Percentiles rank a stretch among this genome's conserved stretches.
phyloP scores from a whole-genome alignment of 2,329 filamentous ascomycete genomes.

The Chalaropsis thielavioides region DNA sequence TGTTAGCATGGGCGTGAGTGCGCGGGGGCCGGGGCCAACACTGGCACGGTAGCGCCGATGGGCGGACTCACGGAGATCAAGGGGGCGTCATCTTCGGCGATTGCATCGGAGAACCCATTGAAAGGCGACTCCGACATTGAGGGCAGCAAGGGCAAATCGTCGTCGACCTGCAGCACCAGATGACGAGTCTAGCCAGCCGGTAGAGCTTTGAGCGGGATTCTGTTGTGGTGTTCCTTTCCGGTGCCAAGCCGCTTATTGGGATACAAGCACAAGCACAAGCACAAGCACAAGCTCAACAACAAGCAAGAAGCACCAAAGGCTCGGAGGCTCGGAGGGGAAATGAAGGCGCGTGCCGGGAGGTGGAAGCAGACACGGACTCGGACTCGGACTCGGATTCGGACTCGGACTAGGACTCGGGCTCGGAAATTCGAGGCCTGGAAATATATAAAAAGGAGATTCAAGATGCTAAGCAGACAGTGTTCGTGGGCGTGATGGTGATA shows the following conservation, averaged over 20 bases:
- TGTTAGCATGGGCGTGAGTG: conserved; percentile 1
- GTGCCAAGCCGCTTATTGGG: too few species aligned
- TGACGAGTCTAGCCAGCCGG: background rate
- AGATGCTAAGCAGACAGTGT: too few species aligned
- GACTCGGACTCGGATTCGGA: too few species aligned
- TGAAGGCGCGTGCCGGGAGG: background rate
- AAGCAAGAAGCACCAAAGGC: background rate
- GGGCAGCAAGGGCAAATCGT: conserved; percentile 7
- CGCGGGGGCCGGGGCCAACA: background rate
- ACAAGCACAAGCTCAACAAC: background rate
- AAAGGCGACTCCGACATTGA: conserved; percentile 18
- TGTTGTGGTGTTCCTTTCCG: background rate
- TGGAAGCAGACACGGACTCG: background rate
- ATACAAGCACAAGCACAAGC: background rate
- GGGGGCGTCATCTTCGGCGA: conserved; percentile 18
- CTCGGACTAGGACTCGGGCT: too few species aligned
- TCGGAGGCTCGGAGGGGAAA: background rate
- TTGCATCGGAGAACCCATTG: conserved; percentile 16
- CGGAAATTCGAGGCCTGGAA: too few species aligned
- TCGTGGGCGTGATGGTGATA: too few species aligned
- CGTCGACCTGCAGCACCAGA: conserved; percentile 1
- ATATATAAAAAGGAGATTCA: too few species aligned
- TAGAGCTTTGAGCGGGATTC: background rate
- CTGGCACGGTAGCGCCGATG: background rate
- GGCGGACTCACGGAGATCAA: conserved; percentile 18